Conservation (phyloP, 441 rosid genomes). For the Gossypium trilobum region DNA sequence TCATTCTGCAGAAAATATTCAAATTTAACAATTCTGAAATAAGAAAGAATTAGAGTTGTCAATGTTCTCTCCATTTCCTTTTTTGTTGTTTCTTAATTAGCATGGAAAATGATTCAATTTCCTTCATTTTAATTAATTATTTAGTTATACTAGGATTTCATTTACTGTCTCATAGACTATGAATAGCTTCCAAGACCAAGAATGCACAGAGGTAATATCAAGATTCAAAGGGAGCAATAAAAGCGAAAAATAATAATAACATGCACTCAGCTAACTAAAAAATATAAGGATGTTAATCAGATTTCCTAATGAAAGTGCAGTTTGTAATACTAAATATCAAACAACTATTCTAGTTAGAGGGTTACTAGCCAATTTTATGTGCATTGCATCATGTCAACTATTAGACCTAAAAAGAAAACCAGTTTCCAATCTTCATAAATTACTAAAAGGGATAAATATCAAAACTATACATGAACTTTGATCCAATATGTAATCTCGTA, state of each 20-base stretch:
- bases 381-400: not conserved
- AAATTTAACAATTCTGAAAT: slow-evolving; percentile 9
- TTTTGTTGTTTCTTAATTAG: not conserved
- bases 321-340: not conserved
- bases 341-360: not conserved
- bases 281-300: not conserved
- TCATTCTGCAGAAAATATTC: slow-evolving; percentile 59
- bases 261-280: not conserved
- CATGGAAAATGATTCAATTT: not conserved
- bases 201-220: not conserved
- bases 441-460: not conserved
- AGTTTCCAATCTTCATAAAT: not conserved
- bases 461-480: too few species aligned
- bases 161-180: not conserved
- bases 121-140: not conserved
- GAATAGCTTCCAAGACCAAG: not conserved
- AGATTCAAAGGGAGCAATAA: not conserved
- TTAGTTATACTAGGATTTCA: not conserved
- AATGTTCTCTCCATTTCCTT: not conserved
- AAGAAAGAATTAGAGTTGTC: not conserved
- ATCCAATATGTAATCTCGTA: too few species aligned
- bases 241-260: not conserved
- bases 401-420: not conserved
- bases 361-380: not conserved
- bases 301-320: not conserved